Evolutionary conservation across 768 basidiomycete genomes (phyloP).

Genomic region (Boletus barrowsii): DNA sequence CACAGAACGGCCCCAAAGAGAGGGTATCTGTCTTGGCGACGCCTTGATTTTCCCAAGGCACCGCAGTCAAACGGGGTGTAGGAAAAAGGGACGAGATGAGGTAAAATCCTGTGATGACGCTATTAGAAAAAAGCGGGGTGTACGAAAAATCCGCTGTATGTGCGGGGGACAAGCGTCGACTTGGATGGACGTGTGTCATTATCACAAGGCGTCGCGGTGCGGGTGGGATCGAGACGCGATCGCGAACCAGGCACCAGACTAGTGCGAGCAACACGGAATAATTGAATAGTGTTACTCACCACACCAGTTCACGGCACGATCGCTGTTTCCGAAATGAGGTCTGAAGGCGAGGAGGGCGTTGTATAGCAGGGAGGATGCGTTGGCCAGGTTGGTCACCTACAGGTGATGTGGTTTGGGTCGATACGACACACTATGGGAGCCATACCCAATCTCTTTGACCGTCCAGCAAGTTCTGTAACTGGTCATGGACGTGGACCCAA

Average conservation of each 20-base stretch:
- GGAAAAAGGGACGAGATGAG: constrained; percentile 66
- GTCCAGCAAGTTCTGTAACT: constrained; percentile 60
- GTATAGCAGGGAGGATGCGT: constrained; percentile 79
- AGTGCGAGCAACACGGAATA: neutral
- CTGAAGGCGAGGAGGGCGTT: constrained; percentile 69
- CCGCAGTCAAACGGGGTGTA: constrained; percentile 28
- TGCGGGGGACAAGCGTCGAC: no score
- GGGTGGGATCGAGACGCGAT: neutral
- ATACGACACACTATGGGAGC: constrained; percentile 1
- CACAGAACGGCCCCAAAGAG: constrained; percentile 82
- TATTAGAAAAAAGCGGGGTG: constrained; percentile 17
- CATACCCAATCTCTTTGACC: constrained; percentile 78
- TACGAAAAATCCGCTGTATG: neutral
- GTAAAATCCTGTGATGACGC: constrained; percentile 71
- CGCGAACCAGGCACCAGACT: neutral
- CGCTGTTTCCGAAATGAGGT: constrained; percentile 55
- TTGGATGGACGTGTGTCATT: no score
- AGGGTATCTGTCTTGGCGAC: constrained; percentile 30
- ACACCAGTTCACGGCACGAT: constrained; percentile 87
- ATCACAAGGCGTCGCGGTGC: no score
- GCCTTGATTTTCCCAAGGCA: constrained; percentile 13
- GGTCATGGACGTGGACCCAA: constrained; percentile 71
- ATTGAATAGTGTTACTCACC: constrained; percentile 51
- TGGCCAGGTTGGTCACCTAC: constrained; percentile 85
- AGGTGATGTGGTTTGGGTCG: neutral